Conservation (phyloP, 345 rosid species). For the rapeseed (Brassica napus) region DNA sequence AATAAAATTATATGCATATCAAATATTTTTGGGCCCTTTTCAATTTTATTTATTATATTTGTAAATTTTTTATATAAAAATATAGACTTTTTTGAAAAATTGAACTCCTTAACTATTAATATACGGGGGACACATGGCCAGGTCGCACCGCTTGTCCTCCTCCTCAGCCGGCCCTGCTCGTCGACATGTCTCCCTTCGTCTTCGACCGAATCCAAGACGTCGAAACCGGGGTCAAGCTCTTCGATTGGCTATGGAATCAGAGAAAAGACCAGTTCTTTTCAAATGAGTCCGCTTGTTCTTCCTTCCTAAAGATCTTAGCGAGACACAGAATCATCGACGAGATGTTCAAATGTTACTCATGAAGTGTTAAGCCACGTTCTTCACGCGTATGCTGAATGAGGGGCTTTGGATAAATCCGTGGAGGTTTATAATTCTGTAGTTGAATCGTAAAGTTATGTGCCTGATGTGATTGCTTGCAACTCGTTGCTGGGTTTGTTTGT, state of each 20-base stretch:
- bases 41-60: too few species aligned
- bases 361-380: slow-evolving; percentile 65
- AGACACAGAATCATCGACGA: slow-evolving; percentile 52
- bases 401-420: slow-evolving; percentile 54
- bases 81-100: too few species aligned
- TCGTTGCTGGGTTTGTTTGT: slow-evolving; percentile 55
- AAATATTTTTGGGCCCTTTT: too few species aligned
- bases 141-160: background rate
- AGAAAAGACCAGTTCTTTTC: slow-evolving; percentile 30
- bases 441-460: slow-evolving; percentile 41
- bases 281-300: slow-evolving; percentile 64
- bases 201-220: slow-evolving; percentile 59
- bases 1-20: too few species aligned
- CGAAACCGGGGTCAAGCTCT: slow-evolving; percentile 60
- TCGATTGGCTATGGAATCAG: slow-evolving; percentile 52
- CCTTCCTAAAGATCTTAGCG: slow-evolving; percentile 73
- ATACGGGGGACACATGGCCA: too few species aligned
- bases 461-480: slow-evolving; percentile 70
- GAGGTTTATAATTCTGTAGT: slow-evolving; percentile 47
- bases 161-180: slow-evolving; percentile 47
- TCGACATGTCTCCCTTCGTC: slow-evolving; percentile 62
- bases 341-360: slow-evolving; percentile 47
- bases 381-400: slow-evolving; percentile 55
- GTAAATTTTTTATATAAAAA: too few species aligned
- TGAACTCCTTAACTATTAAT: too few species aligned